Conservation (phyloP, 1,139 yeast species). For the Pneumocystis jirovecii region DNA sequence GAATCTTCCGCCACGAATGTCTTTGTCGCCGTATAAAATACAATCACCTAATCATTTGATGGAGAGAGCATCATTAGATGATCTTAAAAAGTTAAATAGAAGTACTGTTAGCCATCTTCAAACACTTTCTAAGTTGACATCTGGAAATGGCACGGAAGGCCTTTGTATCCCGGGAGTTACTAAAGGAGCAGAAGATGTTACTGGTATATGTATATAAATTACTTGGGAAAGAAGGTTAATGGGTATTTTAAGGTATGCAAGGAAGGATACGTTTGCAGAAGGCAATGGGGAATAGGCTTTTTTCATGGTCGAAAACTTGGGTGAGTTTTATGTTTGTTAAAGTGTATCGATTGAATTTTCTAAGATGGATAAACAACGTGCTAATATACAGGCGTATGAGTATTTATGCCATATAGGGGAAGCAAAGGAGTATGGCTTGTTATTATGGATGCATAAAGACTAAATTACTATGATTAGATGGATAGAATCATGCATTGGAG, state of each 20-base stretch:
- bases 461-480: constrained; percentile 24
- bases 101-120: constrained; percentile 13
- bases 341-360: constrained; percentile 25
- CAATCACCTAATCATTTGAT: background rate
- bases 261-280: constrained; percentile 12
- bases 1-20: background rate
- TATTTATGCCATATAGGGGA: constrained; percentile 81
- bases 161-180: constrained; percentile 24
- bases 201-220: constrained; percentile 16
- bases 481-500: constrained; percentile 47
- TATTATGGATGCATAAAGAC: constrained; percentile 14
- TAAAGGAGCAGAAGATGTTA: constrained; percentile 24
- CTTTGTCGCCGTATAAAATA: background rate
- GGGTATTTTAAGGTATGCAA: background rate
- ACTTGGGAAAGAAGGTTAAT: background rate
- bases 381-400: constrained; percentile 47
- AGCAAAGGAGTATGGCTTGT: constrained; percentile 38
- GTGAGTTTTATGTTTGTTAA: constrained; percentile 2
- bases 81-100: constrained; percentile 8
- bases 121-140: constrained; percentile 8
- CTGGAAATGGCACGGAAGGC: constrained; percentile 3
- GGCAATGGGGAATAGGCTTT: constrained; percentile 6
- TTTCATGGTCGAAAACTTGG: constrained; percentile 16
- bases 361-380: constrained; percentile 33
- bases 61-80: background rate